Percentiles rank a stretch among this genome's conserved stretches.
Conservation (phyloP, 2,329 filamentous ascomycete genomes). For the Diaporthe sp. region DNA sequence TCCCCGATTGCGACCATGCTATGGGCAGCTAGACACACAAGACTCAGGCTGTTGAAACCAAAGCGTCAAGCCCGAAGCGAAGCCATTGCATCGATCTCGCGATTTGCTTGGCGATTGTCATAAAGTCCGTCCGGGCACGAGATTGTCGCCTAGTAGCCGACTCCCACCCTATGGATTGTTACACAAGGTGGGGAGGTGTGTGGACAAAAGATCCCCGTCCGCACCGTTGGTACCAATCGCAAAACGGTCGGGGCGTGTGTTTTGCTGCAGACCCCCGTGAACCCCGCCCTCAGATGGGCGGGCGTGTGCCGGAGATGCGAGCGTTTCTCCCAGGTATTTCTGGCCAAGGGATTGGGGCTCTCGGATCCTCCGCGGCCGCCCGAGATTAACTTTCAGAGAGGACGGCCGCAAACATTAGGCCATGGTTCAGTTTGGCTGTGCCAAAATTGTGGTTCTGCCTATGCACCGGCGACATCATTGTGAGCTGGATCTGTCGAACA, state of each 20-base stretch:
- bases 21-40: background rate
- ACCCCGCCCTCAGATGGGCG: background rate
- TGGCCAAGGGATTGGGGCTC: slow-evolving; percentile 18
- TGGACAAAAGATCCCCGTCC: slow-evolving; percentile 23
- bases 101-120: background rate
- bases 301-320: background rate
- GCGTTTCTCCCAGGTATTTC: slow-evolving; percentile 9
- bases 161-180: slow-evolving; percentile 9
- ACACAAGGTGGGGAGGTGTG: background rate
- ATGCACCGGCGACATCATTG: background rate
- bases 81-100: background rate
- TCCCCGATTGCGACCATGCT: background rate
- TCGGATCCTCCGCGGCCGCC: slow-evolving; percentile 28
- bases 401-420: background rate
- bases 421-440: background rate
- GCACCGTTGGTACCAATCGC: background rate
- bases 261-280: slow-evolving; percentile 5
- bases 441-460: background rate
- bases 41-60: background rate
- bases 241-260: background rate
- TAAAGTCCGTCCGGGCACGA: background rate
- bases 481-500: background rate
- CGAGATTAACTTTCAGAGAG: background rate
- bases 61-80: background rate
- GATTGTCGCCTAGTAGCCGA: background rate